Percentiles rank a stretch among this genome's conserved stretches.
Conservation (phyloP, 306 rosid species). For the Albizia julibrissin region DNA sequence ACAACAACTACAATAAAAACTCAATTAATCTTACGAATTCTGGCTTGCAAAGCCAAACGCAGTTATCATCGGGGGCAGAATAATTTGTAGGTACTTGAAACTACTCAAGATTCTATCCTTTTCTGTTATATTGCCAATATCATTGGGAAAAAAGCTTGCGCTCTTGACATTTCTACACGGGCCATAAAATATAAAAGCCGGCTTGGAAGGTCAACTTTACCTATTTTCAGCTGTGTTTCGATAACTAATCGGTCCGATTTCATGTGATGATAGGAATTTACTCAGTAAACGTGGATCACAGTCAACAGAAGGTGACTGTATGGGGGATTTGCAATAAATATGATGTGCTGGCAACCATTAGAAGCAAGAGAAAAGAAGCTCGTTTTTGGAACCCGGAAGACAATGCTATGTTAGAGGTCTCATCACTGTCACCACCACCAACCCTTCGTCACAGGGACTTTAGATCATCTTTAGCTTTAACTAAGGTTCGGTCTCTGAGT, state of each 20-base stretch:
- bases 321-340: conserved; percentile 96
- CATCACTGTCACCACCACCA: conserved; percentile 37
- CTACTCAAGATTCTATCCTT: background rate
- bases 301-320: conserved; percentile 76
- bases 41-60: conserved; percentile 12
- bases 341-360: conserved; percentile 62
- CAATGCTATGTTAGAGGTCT: conserved; percentile 38
- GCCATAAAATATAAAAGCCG: background rate
- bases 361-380: conserved; percentile 79
- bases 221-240: no score
- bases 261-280: conserved; percentile 61
- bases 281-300: conserved; percentile 72
- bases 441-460: conserved; percentile 32
- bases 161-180: background rate
- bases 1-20: background rate
- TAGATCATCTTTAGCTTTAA: conserved; percentile 56
- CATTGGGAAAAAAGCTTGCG: no score
- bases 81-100: background rate
- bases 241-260: background rate
- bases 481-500: conserved; percentile 67
- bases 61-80: background rate
- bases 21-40: background rate
- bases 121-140: background rate
- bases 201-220: background rate
- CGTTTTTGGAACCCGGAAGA: conserved; percentile 77